phyloP scores from a whole-genome alignment of 176 grass and related monocot species.

The Microstegium vimineum region DNA sequence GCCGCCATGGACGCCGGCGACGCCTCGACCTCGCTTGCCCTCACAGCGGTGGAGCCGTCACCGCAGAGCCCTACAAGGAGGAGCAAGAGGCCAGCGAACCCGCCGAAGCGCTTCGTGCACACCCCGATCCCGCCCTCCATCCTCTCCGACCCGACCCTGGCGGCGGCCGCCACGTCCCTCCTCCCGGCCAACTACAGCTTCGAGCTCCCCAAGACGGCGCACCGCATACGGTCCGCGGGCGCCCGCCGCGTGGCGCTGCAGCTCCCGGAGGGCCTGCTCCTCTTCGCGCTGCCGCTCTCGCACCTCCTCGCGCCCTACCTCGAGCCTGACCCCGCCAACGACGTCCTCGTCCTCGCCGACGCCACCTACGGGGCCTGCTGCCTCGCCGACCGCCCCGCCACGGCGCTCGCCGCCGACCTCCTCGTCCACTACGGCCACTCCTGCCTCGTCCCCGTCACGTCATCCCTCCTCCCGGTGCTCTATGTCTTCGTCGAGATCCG shows the following conservation, averaged over 20 bases:
- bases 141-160: constrained; percentile 67
- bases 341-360: constrained; percentile 82
- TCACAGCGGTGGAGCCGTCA: background rate
- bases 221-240: constrained; percentile 58
- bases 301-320: constrained; percentile 75
- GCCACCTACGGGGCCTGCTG: constrained; percentile 94
- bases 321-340: constrained; percentile 33
- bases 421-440: constrained; percentile 95
- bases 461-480: constrained; percentile 78
- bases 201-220: constrained; percentile 87
- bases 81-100: background rate
- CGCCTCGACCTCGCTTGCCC: constrained; percentile 28
- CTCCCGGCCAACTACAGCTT: constrained; percentile 75
- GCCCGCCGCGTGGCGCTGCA: constrained; percentile 71
- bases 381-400: constrained; percentile 56
- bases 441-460: constrained; percentile 86
- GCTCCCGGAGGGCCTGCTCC: constrained; percentile 89
- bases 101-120: constrained; percentile 83
- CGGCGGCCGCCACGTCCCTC: constrained; percentile 61
- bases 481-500: constrained; percentile 97
- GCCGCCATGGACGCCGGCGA: constrained; percentile 57
- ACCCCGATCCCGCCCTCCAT: constrained; percentile 73
- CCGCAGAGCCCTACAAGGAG: constrained; percentile 32
- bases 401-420: constrained; percentile 67
- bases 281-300: constrained; percentile 80